These are phyloP conservation scores for Inosperma sp. DNA, from an alignment of 768 basidiomycete species.

Conservation along the genomic window DNA sequence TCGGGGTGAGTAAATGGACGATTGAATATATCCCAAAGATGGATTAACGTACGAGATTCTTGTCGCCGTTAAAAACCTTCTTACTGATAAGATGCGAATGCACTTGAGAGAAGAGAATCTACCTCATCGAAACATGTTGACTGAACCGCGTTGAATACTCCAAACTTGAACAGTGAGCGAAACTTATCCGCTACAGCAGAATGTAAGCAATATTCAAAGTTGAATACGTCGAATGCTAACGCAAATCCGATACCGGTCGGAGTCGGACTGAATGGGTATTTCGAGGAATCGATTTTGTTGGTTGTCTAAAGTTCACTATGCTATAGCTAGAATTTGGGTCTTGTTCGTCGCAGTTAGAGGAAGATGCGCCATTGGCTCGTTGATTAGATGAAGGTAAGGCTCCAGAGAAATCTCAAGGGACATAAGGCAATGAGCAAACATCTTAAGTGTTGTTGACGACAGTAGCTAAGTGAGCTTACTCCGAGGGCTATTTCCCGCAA, in stretches of 20 bases:
- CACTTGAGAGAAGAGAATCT: constrained; percentile 20
- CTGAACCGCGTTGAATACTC: constrained; percentile 89
- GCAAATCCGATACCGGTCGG: constrained; percentile 69
- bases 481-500: too few relatives aligned
- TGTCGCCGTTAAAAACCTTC: constrained; percentile 54
- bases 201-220: constrained; percentile 5
- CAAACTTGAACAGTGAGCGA: constrained; percentile 79
- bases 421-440: too few relatives aligned
- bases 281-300: too few relatives aligned
- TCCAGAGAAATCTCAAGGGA: too few relatives aligned
- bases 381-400: too few relatives aligned
- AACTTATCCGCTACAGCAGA: constrained; percentile 68
- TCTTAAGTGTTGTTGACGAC: too few relatives aligned
- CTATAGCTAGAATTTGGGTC: too few relatives aligned
- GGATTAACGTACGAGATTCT: constrained; percentile 55
- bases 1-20: neutral
- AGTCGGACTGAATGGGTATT: constrained; percentile 44
- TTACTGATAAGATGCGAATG: neutral
- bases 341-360: too few relatives aligned
- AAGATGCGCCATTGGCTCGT: too few relatives aligned
- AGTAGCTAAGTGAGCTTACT: too few relatives aligned
- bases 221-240: constrained; percentile 35
- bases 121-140: constrained; percentile 78
- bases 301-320: too few relatives aligned
- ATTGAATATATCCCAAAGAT: neutral